Evolutionary conservation across 768 basidiomycete genomes (phyloP), one percentile per base, ranked within the genome.

Genomic region (Suillus luteus): DNA sequence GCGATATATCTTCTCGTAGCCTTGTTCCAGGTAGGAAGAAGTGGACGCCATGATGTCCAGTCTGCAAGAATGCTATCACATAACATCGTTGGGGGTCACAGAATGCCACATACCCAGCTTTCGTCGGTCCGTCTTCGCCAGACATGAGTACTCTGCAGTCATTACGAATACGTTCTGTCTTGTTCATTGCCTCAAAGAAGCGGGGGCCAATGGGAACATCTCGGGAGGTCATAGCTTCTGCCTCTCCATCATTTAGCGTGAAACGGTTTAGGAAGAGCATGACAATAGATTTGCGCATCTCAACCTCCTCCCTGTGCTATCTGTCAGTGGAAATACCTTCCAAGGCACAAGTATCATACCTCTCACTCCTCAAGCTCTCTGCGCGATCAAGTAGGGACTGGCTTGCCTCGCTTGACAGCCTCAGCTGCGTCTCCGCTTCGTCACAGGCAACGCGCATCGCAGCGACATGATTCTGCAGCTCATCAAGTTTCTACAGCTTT

Each of bases 21-120:
- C 96, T 67, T 91, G 87, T 72, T 99, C 95, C 52, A 98, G 86
- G 65, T 93, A 84, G 10, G 86, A 81, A 0, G 90, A 88, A 0
- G 93, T 97, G 9, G 86, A 80, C 0, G 89, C 79, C 87, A 98
- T 93, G 64, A 98, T 93, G 70, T 98, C 96, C 52, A 93, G 76
- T 3, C 96, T 97, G 67, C 33, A 40, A 8, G 27, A 40, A 46
- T n/a, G 19, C 63, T 6, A 64, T 38, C 35, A 60, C 41, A 44
- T 59, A 14, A 27, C 11, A 37, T 14, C 12, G 62, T 37, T 38
- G 8, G 5, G 24, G 17, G 7, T 9, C 46, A 12, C 12, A 19
- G 48, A 33, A 54, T 44, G n/a, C 17, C 6, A 70, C 81, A 46
- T 65, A 93, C 91, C 91, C 93, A 38, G 90, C 89, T 69, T 83